Percentiles rank a stretch among this genome's conserved stretches.
Evolutionary conservation across 106 monocot species (phyloP).

Genomic region (Amphibolis antarctica): DNA sequence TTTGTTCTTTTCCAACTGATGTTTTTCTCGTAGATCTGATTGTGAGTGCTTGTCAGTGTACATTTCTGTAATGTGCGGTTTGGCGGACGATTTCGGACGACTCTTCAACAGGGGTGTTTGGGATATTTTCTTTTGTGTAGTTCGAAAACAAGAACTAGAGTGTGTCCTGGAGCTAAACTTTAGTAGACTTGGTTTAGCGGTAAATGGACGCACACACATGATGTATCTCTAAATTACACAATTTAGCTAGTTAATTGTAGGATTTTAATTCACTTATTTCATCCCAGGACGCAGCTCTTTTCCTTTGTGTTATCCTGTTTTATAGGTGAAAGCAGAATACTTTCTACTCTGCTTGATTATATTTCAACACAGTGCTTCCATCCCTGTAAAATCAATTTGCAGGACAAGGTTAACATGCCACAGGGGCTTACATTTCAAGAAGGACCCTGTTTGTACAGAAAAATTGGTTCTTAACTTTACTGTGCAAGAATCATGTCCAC

Average conservation of each 20-base stretch:
- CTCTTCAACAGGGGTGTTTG: neutral
- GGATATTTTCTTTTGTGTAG: neutral
- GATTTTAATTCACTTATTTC: too few relatives aligned
- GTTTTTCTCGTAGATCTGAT: too few relatives aligned
- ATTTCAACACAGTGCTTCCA: neutral
- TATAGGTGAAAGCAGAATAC: neutral
- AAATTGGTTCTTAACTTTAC: neutral
- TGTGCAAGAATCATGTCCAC: slow-evolving; percentile 29
- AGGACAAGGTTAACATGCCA: neutral
- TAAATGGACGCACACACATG: neutral
- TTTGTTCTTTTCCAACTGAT: too few relatives aligned
- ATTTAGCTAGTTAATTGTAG: neutral
- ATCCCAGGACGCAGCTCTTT: too few relatives aligned
- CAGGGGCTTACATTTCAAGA: neutral
- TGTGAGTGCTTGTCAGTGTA: neutral
- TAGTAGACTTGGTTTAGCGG: neutral
- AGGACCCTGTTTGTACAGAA: neutral
- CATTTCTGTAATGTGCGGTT: too few relatives aligned
- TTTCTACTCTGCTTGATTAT: too few relatives aligned
- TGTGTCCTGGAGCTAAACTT: too few relatives aligned
- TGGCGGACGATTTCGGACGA: neutral
- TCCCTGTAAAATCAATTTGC: neutral
- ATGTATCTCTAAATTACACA: neutral
- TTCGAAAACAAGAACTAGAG: too few relatives aligned
- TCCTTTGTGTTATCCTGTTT: neutral